These are phyloP conservation scores for Sordaria brevicollis DNA, from an alignment of 495 filamentous ascomycete species.

Conservation along the genomic window DNA sequence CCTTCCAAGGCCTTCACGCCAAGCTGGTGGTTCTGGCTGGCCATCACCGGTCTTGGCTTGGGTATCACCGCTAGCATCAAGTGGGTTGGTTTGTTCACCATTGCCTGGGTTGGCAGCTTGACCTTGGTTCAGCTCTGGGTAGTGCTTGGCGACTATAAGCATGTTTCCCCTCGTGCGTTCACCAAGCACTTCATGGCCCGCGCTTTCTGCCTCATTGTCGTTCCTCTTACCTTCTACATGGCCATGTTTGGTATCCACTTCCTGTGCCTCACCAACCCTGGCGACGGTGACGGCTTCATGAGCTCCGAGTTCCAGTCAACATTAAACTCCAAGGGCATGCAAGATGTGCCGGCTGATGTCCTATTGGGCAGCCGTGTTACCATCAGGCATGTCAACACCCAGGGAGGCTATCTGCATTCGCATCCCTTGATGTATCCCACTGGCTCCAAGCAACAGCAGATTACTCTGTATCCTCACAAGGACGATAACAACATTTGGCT, in stretches of 20 bases:
- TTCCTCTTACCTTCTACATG: constrained; percentile 85
- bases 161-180: constrained; percentile 73
- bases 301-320: constrained; percentile 98
- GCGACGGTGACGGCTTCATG: constrained; percentile 98
- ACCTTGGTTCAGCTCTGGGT: constrained; percentile 91
- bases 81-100: constrained; percentile 98
- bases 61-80: constrained; percentile 93
- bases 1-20: constrained; percentile 73
- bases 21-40: constrained; percentile 98
- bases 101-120: constrained; percentile 92
- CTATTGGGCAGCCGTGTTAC: constrained; percentile 76
- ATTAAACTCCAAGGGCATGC: constrained; percentile 90
- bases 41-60: constrained; percentile 72
- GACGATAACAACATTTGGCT: constrained; percentile 96
- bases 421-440: constrained; percentile 95
- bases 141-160: constrained; percentile 76
- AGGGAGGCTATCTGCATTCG: constrained; percentile 95
- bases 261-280: constrained; percentile 81
- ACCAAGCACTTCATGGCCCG: constrained; percentile 93
- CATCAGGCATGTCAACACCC: constrained; percentile 89
- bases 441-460: constrained; percentile 96
- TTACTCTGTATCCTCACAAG: constrained; percentile 97
- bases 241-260: constrained; percentile 96
- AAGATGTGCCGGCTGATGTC: constrained; percentile 87
- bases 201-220: constrained; percentile 83